phyloP scores from a whole-genome alignment of 2,329 filamentous ascomycete genomes.

The Amylocarpus encephaloides region DNA sequence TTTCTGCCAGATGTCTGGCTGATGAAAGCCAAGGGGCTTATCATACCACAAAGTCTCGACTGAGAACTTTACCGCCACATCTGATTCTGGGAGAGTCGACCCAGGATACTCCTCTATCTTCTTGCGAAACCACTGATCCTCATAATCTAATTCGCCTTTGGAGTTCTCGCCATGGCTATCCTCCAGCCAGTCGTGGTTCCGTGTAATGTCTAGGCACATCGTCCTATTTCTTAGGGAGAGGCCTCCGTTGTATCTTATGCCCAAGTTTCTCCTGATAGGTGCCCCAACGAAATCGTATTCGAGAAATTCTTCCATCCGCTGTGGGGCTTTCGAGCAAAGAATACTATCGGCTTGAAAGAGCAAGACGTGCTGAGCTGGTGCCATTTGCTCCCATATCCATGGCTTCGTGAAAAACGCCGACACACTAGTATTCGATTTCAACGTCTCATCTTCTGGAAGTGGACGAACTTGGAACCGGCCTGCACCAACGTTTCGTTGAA shows the following conservation, averaged over 20 bases:
- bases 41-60: conserved; percentile 11
- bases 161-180: conserved; percentile 21
- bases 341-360: conserved; percentile 28
- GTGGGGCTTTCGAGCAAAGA: conserved; percentile 23
- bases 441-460: conserved; percentile 29
- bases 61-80: conserved; percentile 13
- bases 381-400: conserved; percentile 27
- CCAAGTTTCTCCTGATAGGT: not conserved
- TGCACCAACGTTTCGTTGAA: conserved; percentile 26
- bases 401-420: conserved; percentile 24
- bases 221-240: conserved; percentile 30
- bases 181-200: conserved; percentile 6
- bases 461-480: conserved; percentile 31
- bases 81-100: conserved; percentile 14
- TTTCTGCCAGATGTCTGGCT: not conserved
- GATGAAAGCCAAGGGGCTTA: conserved; percentile 12
- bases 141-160: conserved; percentile 12
- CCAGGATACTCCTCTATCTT: conserved; percentile 19
- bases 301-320: conserved; percentile 26
- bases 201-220: conserved; percentile 23
- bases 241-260: conserved; percentile 28
- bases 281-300: conserved; percentile 31
- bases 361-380: conserved; percentile 24
- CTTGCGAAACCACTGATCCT: conserved; percentile 15
- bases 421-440: conserved; percentile 31